Conservation (phyloP, 768 basidiomycete species). For the Termitomyces sp. region DNA sequence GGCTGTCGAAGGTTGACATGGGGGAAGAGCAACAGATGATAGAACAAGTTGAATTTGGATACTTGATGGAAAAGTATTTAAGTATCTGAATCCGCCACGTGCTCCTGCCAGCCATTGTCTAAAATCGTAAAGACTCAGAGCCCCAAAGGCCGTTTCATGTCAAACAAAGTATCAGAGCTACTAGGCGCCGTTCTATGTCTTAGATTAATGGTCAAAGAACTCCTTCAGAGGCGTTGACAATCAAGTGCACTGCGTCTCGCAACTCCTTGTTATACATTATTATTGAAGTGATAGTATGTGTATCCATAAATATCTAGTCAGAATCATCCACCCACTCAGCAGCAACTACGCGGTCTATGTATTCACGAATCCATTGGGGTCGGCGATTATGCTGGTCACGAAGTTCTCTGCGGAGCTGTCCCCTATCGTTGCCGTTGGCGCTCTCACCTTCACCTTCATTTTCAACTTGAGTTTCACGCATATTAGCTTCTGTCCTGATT, state of each 20-base stretch:
- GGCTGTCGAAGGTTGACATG: constrained; percentile 76
- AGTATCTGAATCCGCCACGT: constrained; percentile 9
- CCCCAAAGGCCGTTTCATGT: constrained; percentile 10
- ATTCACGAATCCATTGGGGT: constrained; percentile 58
- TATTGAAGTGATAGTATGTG: constrained; percentile 14
- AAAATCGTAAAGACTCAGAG: neutral
- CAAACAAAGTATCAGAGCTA: constrained; percentile 11
- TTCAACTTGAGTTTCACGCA: constrained; percentile 26
- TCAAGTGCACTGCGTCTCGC: neutral
- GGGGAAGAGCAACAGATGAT: neutral
- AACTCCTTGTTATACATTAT: constrained; percentile 15
- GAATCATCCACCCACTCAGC: constrained; percentile 70
- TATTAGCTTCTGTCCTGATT: constrained; percentile 60
- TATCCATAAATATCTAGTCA: constrained; percentile 28
- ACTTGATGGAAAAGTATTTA: neutral
- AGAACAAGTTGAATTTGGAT: constrained; percentile 14
- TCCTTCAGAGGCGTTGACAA: neutral
- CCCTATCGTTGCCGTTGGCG: constrained; percentile 23
- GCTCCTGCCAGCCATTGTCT: constrained; percentile 12
- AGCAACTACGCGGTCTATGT: constrained; percentile 57
- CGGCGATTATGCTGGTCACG: constrained; percentile 45
- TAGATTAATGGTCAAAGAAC: neutral
- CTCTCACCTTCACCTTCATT: constrained; percentile 26
- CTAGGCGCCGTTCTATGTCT: neutral
- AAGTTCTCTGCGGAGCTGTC: constrained; percentile 38